Percentiles rank a stretch among this genome's conserved stretches.
Evolutionary conservation across 148 eudicot species (phyloP).

Genomic region (Camellia sinensis): DNA sequence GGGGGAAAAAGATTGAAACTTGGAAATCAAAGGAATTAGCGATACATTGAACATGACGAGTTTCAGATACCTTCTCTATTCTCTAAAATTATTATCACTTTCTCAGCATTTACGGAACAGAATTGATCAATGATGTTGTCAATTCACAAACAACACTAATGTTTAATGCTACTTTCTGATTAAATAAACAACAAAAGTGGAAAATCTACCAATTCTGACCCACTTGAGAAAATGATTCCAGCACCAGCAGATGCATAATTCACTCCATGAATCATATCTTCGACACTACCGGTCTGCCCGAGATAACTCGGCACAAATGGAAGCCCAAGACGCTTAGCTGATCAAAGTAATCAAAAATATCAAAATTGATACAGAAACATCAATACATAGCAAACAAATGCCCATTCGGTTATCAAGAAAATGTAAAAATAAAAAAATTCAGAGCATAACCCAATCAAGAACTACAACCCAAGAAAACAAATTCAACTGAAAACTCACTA

Average conservation of each 20-base stretch:
- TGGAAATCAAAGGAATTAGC: neutral
- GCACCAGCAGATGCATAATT: constrained; percentile 98
- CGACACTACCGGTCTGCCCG: constrained; percentile 55
- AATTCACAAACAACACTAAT: neutral
- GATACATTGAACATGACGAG: neutral
- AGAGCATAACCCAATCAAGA: constrained; percentile 6
- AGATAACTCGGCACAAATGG: constrained; percentile 87
- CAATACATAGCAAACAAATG: neutral
- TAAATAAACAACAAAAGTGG: neutral
- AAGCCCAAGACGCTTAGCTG: constrained; percentile 73
- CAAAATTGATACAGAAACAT: neutral
- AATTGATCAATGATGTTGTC: neutral
- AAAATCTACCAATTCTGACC: constrained; percentile 71
- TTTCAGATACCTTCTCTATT: neutral
- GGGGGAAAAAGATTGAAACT: neutral
- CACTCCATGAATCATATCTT: constrained; percentile 78
- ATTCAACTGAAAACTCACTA: neutral
- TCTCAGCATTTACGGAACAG: too few species aligned
- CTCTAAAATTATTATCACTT: neutral
- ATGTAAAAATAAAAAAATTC: neutral
- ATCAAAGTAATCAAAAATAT: constrained; percentile 2
- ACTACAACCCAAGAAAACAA: neutral
- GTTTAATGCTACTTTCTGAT: neutral
- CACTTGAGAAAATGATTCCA: constrained; percentile 86
- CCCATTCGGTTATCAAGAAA: neutral